Percentiles rank a stretch among this genome's conserved stretches.
These are phyloP conservation scores for Leishmania tropica DNA, from an alignment of 208 protist species.

Conservation along the genomic window DNA sequence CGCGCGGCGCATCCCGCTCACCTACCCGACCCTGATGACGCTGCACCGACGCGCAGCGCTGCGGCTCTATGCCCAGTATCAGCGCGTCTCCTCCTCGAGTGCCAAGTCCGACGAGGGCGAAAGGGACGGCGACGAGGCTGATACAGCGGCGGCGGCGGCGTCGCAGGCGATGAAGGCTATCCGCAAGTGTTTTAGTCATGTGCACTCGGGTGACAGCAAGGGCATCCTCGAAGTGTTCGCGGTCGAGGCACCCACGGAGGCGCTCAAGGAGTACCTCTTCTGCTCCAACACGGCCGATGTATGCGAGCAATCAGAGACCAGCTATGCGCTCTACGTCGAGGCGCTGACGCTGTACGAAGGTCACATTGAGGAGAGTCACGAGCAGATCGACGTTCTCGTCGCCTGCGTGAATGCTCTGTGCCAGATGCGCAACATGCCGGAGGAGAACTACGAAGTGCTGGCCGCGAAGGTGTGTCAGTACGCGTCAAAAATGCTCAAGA, in stretches of 20 bases:
- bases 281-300: conserved; percentile 78
- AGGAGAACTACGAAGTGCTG: conserved; percentile 94
- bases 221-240: conserved; percentile 75
- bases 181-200: conserved; percentile 47
- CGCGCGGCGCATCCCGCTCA: conserved; percentile 77
- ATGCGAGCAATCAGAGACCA: conserved; percentile 71
- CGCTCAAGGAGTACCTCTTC: conserved; percentile 90
- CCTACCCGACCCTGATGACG: conserved; percentile 87
- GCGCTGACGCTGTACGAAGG: conserved; percentile 96
- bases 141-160: conserved; percentile 5
- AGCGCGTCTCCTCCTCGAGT: not conserved
- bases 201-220: conserved; percentile 77
- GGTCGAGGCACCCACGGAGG: conserved; percentile 39
- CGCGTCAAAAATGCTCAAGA: conserved; percentile 90
- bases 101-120: conserved; percentile 3
- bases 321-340: conserved; percentile 91
- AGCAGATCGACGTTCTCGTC: conserved; percentile 84
- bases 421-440: conserved; percentile 46
- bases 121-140: not conserved
- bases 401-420: conserved; percentile 75
- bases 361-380: conserved; percentile 75
- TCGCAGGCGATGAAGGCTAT: conserved; percentile 19
- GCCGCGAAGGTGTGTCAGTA: conserved; percentile 91
- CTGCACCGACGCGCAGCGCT: conserved; percentile 74
- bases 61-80: conserved; percentile 32